A percentile compares a stretch with the other conserved stretches of the same genome.
Evolutionary conservation across 148 eudicot species (phyloP).

Genomic region (Simmondsia chinensis): DNA sequence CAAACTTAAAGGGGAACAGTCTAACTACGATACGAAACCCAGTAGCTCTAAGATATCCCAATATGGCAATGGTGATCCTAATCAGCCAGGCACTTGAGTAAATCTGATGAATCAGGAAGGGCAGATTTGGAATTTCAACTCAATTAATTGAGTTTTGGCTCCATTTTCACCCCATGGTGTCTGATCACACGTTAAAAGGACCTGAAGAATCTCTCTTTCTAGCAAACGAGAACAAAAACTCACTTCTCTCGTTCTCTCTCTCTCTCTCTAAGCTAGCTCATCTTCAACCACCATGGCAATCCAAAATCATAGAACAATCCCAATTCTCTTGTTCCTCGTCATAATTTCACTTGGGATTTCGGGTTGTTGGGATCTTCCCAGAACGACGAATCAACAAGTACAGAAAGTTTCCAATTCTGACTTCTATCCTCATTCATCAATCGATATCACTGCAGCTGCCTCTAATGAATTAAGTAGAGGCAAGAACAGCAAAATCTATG

Average conservation of each 20-base stretch:
- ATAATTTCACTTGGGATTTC: constrained; percentile 24
- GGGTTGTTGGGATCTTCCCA: constrained; percentile 16
- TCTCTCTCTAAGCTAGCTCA: background rate
- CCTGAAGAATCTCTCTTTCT: constrained; percentile 1
- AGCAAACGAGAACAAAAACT: constrained; percentile 4
- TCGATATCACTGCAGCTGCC: constrained; percentile 20
- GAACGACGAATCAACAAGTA: background rate
- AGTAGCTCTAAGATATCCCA: too few relatives aligned
- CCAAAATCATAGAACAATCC: constrained; percentile 11
- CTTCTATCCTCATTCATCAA: constrained; percentile 8
- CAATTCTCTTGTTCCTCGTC: constrained; percentile 22
- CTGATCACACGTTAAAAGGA: constrained; percentile 9
- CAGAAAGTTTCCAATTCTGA: background rate
- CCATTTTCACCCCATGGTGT: constrained; percentile 7
- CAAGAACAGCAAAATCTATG: constrained; percentile 5
- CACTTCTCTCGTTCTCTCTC: background rate
- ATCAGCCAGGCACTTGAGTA: too few relatives aligned
- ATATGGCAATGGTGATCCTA: too few relatives aligned
- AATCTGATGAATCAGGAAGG: too few relatives aligned
- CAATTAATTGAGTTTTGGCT: constrained; percentile 14
- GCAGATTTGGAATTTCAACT: constrained; percentile 9
- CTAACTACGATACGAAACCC: too few relatives aligned
- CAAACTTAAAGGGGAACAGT: constrained; percentile 21
- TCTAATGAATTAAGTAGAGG: constrained; percentile 12
- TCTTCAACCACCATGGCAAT: constrained; percentile 17